Base-by-base conservation (phyloP, 768 basidiomycete genomes). In the Boletus sp. region DNA sequence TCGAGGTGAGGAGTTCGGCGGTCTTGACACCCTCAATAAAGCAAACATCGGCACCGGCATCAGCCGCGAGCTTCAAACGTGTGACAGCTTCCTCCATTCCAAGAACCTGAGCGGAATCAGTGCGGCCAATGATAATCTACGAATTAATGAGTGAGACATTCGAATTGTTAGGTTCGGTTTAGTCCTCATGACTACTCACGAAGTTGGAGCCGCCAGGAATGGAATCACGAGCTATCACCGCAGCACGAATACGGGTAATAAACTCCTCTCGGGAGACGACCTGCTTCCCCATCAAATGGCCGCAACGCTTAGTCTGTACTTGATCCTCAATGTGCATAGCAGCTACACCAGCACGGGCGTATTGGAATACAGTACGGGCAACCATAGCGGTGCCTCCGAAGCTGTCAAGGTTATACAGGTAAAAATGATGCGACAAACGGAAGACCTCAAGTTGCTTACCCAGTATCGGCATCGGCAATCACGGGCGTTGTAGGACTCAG, bases 311-410 rank as follows among this genome's bases (percentile, higher is more conserved):
- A 1, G 87, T 90, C 68, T 90, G 89, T 1, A 90, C 87, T 72
- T 91, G 89, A 64, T 90, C 89, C 70, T 91, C 89, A 39, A 91
- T 90, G 68, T 91, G 89, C 64, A 89, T 77, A 4, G 76, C 89
- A 17, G 89, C 89, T 20, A 90, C 83, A 30, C 89, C 89, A 14
- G 86, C 82, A 46, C 80, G 79, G 5, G 75, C 80, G 58, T 90
- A 90, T 68, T 87, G 82, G n/a, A 75, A 79, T 10, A 91, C 85
- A 3, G 89, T 90, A 39, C 88, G 86, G 11, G 86, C 86, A 30
- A 90, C 83, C 78, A 84, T 90, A 10, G 83, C 81, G 2, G 87
- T 84, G 17, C 89, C 89, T 60, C 89, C 89, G 60, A 90, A 90
- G 18, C 78, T 79, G 40, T 18, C 0, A 42, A 39, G 24, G 40